These are phyloP conservation scores for Neolentinus lepideus DNA, from an alignment of 1,284 basidiomycete species.

Conservation along the genomic window DNA sequence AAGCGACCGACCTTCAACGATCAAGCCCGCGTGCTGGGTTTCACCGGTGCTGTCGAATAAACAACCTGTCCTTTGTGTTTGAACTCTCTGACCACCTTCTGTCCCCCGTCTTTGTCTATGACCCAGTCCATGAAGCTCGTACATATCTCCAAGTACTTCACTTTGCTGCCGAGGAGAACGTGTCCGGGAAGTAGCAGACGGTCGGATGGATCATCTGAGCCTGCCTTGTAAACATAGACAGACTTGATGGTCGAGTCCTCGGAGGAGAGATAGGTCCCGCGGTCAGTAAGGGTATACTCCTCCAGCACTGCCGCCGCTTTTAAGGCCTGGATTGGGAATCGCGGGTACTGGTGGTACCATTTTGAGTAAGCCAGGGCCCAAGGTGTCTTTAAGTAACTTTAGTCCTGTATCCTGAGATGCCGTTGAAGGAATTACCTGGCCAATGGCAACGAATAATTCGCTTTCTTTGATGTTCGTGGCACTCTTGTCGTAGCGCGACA, in stretches of 20 bases:
- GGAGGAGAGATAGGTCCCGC: conserved; percentile 37
- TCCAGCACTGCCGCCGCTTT: conserved; percentile 32
- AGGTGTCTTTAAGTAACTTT: conserved; percentile 29
- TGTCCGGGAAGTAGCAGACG: conserved; percentile 30
- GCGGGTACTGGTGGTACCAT: conserved; percentile 49
- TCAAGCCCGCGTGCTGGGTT: too few species aligned
- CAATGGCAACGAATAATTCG: conserved; percentile 36
- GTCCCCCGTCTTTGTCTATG: conserved; percentile 28
- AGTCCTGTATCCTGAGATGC: conserved; percentile 2
- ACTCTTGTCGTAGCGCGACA: conserved; percentile 46
- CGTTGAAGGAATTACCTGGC: conserved; percentile 28
- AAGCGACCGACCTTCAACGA: too few species aligned
- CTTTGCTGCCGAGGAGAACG: conserved; percentile 25
- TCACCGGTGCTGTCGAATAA: conserved; percentile 15
- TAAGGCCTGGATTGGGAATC: conserved; percentile 38
- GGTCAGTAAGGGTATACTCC: conserved; percentile 45
- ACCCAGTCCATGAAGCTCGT: conserved; percentile 36
- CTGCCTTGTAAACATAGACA: conserved; percentile 31
- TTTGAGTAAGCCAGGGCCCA: conserved; percentile 41
- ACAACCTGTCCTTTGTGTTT: conserved; percentile 17
- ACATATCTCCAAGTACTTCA: conserved; percentile 17
- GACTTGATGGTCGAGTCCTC: conserved; percentile 18
- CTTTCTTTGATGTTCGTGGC: conserved; percentile 51
- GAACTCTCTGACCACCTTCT: conserved; percentile 28
- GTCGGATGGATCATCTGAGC: conserved; percentile 23